These are phyloP conservation scores for Cordyceps tenuipes DNA, from an alignment of 2,329 filamentous ascomycete species.

Conservation along the genomic window DNA sequence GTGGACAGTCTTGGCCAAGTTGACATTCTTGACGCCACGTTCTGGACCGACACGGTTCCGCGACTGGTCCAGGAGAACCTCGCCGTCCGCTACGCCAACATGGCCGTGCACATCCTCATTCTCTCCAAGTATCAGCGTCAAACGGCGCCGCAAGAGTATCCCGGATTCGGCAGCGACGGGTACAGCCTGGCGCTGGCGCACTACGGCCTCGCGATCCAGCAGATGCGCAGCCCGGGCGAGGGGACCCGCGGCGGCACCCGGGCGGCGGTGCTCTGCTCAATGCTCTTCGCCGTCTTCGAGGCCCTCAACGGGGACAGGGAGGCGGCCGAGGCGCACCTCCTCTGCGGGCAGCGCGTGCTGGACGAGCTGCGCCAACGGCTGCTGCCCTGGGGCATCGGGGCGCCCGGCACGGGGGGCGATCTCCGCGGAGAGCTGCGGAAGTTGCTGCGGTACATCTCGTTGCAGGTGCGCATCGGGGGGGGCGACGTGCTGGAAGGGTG, in stretches of 20 bases:
- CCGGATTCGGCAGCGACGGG: slow-evolving; percentile 14
- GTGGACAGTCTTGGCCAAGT: background rate
- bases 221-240: slow-evolving; percentile 18
- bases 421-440: slow-evolving; percentile 15
- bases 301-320: slow-evolving; percentile 27
- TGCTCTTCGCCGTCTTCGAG: slow-evolving; percentile 32
- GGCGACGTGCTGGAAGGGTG: background rate
- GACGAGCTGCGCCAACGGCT: slow-evolving; percentile 22
- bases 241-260: slow-evolving; percentile 14
- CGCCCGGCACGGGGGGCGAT: background rate
- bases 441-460: slow-evolving; percentile 16
- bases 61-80: slow-evolving; percentile 25
- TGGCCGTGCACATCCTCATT: slow-evolving; percentile 28
- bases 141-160: slow-evolving; percentile 4
- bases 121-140: slow-evolving; percentile 19
- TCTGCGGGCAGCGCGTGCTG: slow-evolving; percentile 29
- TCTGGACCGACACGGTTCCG: slow-evolving; percentile 30
- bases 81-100: slow-evolving; percentile 28
- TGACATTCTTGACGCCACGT: slow-evolving; percentile 23
- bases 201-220: slow-evolving; percentile 25
- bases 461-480: slow-evolving; percentile 15
- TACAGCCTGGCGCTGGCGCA: slow-evolving; percentile 26
- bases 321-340: slow-evolving; percentile 28
- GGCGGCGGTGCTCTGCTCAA: slow-evolving; percentile 26
- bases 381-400: background rate